These are phyloP conservation scores for Chalciporus sp. DNA, from an alignment of 1,284 basidiomycete species.

Conservation along the genomic window DNA sequence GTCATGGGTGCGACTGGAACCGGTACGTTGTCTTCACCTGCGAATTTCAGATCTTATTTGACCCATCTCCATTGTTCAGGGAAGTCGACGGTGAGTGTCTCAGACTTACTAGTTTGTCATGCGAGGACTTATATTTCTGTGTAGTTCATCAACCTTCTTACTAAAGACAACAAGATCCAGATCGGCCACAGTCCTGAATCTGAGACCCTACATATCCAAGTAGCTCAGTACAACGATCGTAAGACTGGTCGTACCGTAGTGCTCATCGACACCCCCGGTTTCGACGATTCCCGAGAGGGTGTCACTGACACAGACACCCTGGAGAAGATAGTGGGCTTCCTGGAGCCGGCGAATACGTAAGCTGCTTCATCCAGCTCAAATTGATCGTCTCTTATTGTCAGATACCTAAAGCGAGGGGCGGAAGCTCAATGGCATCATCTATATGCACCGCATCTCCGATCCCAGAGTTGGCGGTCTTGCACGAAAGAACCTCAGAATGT, in stretches of 20 bases:
- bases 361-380: too few species aligned
- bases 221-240: background rate
- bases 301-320: too few species aligned
- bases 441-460: constrained; percentile 49
- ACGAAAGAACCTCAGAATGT: too few species aligned
- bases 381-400: too few species aligned
- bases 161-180: constrained; percentile 2
- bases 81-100: constrained; percentile 7
- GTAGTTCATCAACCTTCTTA: constrained; percentile 10
- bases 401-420: too few species aligned
- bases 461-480: constrained; percentile 30
- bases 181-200: constrained; percentile 6
- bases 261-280: constrained; percentile 3
- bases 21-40: background rate
- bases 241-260: constrained; percentile 11
- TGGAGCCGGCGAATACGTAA: too few species aligned
- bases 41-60: background rate
- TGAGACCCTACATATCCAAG: constrained; percentile 2
- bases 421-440: constrained; percentile 40
- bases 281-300: too few species aligned
- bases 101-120: background rate
- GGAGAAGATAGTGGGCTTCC: too few species aligned
- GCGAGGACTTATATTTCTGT: background rate
- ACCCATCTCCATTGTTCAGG: background rate
- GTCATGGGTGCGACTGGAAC: constrained; percentile 13